A percentile compares a stretch with the other conserved stretches of the same genome.
Conservation (phyloP, 768 basidiomycete genomes). For the Phallus indusiatus region DNA sequence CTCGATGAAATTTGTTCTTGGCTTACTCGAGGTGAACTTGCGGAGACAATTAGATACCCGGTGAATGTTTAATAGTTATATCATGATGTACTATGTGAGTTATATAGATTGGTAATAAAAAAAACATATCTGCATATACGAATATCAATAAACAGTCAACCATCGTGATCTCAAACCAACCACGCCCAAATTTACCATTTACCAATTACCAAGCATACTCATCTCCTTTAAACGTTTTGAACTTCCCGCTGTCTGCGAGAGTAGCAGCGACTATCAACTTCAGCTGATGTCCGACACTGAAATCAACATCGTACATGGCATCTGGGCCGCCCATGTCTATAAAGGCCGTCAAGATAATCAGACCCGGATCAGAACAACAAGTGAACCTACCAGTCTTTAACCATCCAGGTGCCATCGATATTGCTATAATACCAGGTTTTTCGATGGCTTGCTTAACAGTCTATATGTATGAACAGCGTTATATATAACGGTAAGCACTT, state of each 20-base stretch:
- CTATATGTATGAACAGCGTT: slow-evolving; percentile 20
- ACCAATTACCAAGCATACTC: slow-evolving; percentile 21
- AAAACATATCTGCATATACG: no score
- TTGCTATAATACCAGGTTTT: slow-evolving; percentile 23
- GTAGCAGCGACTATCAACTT: slow-evolving; percentile 19
- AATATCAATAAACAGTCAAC: no score
- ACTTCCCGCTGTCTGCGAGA: slow-evolving; percentile 22
- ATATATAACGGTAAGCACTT: not conserved
- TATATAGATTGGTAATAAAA: no score
- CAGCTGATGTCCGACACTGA: slow-evolving; percentile 22
- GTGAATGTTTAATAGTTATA: no score
- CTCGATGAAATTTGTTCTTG: no score
- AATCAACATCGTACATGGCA: slow-evolving; percentile 24
- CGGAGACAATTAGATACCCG: no score
- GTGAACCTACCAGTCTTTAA: slow-evolving; percentile 26
- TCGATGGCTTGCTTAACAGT: slow-evolving; percentile 29
- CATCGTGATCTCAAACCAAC: no score
- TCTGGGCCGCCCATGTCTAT: no score
- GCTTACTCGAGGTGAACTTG: no score
- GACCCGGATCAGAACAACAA: not conserved
- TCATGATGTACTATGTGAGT: no score
- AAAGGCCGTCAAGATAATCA: not conserved
- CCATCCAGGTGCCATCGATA: slow-evolving; percentile 30
- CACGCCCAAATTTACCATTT: not conserved
- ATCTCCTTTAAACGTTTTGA: slow-evolving; percentile 23